phyloP scores from a whole-genome alignment of 108 stramenopile genomes.

The Conticribra weissflogii region DNA sequence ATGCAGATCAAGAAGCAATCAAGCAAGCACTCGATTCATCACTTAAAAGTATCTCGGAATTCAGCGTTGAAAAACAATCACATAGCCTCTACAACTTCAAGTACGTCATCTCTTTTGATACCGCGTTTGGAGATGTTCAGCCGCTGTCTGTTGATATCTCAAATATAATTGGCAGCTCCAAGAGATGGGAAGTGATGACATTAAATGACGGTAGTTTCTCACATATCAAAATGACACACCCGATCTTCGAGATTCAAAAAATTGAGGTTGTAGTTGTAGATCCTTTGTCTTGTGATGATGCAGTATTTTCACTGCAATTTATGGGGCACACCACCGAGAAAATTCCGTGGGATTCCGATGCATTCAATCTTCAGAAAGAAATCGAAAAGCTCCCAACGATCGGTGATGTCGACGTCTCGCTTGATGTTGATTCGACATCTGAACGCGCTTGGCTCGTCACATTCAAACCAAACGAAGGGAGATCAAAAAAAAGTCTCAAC shows the following conservation, averaged over 20 bases:
- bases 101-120: slow-evolving; percentile 71
- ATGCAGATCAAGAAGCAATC: slow-evolving; percentile 36
- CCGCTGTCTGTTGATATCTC: slow-evolving; percentile 53
- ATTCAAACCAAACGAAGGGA: slow-evolving; percentile 37
- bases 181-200: slow-evolving; percentile 39
- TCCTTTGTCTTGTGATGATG: slow-evolving; percentile 7
- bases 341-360: slow-evolving; percentile 49
- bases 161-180: slow-evolving; percentile 37
- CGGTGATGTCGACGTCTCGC: slow-evolving; percentile 35
- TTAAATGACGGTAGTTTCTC: slow-evolving; percentile 42
- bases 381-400: slow-evolving; percentile 59
- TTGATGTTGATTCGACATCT: slow-evolving; percentile 12
- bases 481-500: slow-evolving; percentile 15
- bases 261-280: slow-evolving; percentile 10
- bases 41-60: slow-evolving; percentile 32
- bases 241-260: slow-evolving; percentile 24
- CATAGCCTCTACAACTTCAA: slow-evolving; percentile 54
- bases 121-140: slow-evolving; percentile 61
- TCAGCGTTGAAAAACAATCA: slow-evolving; percentile 27
- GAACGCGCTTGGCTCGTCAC: slow-evolving; percentile 31
- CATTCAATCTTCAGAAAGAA: slow-evolving; percentile 41
- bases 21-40: slow-evolving; percentile 24
- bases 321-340: slow-evolving; percentile 22
- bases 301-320: slow-evolving; percentile 19
- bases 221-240: slow-evolving; percentile 32